Percentiles rank a stretch among this genome's conserved stretches.
phyloP scores from a whole-genome alignment of 495 filamentous ascomycete genomes.

The Penicillium taxi region DNA sequence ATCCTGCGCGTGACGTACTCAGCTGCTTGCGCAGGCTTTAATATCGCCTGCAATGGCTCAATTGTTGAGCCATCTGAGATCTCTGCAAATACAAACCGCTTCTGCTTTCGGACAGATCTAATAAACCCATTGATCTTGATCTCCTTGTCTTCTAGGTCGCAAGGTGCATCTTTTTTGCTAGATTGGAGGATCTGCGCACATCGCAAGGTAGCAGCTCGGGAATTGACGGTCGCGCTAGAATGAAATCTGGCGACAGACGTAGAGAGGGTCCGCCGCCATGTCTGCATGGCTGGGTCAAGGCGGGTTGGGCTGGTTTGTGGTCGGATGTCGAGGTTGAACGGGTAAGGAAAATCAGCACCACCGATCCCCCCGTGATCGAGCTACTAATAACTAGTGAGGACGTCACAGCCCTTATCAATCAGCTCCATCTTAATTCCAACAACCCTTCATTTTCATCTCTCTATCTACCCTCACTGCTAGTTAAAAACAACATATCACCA shows the following conservation, averaged over 20 bases:
- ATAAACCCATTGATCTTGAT: constrained; percentile 71
- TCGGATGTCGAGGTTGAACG: constrained; percentile 15
- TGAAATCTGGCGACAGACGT: constrained; percentile 33
- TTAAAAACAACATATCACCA: not conserved
- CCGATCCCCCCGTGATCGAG: no score
- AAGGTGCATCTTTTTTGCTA: constrained; percentile 19
- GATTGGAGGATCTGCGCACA: constrained; percentile 35
- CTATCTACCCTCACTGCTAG: not conserved
- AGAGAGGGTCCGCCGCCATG: constrained; percentile 37
- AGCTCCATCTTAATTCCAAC: no score
- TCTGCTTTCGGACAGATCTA: constrained; percentile 79
- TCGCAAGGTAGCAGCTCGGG: constrained; percentile 19
- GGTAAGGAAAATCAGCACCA: no score
- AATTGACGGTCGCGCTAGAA: constrained; percentile 9
- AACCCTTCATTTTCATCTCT: not conserved
- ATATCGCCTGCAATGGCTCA: constrained; percentile 70
- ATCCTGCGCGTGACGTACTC: constrained; percentile 50
- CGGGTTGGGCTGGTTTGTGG: constrained; percentile 10
- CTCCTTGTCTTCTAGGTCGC: constrained; percentile 31
- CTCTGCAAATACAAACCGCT: constrained; percentile 71
- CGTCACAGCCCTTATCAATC: no score
- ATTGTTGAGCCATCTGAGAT: constrained; percentile 83
- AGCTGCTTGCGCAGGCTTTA: constrained; percentile 65
- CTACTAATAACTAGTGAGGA: no score
- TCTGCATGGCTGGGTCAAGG: constrained; percentile 30